These are phyloP conservation scores for Sedum album DNA, from an alignment of 164 flowering plant species.

Conservation along the genomic window DNA sequence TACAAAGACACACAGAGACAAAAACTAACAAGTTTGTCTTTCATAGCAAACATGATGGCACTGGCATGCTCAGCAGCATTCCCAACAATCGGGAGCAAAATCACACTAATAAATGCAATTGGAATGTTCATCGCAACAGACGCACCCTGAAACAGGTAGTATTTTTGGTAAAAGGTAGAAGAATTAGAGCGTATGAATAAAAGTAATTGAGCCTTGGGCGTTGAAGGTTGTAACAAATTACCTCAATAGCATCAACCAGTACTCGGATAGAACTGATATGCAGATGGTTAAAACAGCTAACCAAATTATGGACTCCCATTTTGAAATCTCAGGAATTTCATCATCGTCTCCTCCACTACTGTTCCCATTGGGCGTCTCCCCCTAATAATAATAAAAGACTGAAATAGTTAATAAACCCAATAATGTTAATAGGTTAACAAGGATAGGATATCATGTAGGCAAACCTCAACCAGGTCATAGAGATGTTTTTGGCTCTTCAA, in stretches of 20 bases:
- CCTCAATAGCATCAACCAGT: neutral
- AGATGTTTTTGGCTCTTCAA: conserved; percentile 42
- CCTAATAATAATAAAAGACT: neutral
- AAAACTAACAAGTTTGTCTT: neutral
- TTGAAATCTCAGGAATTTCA: neutral
- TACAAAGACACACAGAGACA: too few species aligned
- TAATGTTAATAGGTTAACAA: neutral
- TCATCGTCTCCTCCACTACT: neutral
- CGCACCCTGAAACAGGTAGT: neutral
- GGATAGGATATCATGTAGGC: neutral
- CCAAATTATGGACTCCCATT: neutral
- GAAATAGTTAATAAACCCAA: neutral
- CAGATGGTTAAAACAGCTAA: neutral
- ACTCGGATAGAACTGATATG: neutral
- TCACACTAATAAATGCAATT: neutral
- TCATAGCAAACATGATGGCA: neutral
- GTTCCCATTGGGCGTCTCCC: neutral
- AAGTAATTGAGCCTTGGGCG: neutral
- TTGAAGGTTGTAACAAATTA: neutral
- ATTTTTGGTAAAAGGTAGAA: neutral
- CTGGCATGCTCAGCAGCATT: neutral
- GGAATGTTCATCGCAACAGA: neutral
- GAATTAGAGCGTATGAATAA: neutral
- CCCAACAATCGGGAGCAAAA: neutral
- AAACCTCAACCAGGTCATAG: conserved; percentile 15